phyloP scores from a whole-genome alignment of 345 rosid genomes.

The Corymbia maculata region DNA sequence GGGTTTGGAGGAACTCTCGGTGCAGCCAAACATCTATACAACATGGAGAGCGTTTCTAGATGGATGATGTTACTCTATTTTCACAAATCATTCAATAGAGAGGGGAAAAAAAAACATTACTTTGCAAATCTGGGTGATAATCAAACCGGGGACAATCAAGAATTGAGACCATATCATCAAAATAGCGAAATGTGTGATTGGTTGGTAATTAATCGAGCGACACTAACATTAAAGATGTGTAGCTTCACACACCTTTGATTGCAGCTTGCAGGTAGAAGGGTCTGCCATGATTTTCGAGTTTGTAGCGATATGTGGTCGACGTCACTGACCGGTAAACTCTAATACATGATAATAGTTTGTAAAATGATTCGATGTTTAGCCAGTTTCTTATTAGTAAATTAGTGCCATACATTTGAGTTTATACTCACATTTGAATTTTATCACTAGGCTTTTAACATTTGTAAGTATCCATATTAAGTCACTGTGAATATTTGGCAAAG shows the following conservation, averaged over 20 bases:
- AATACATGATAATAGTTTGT: background rate
- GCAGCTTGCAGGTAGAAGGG: background rate
- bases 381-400: background rate
- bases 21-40: background rate
- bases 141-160: background rate
- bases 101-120: background rate
- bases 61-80: background rate
- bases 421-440: background rate
- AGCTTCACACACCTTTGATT: background rate
- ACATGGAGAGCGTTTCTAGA: background rate
- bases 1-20: constrained; percentile 4
- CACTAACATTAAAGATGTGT: background rate
- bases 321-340: rapidly evolving
- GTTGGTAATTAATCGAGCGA: background rate
- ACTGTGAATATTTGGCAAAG: background rate
- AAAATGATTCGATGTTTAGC: background rate
- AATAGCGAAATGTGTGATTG: background rate
- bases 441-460: background rate
- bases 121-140: background rate
- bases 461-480: background rate
- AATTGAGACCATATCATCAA: background rate
- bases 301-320: background rate
- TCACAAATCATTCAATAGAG: background rate
- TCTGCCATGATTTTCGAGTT: background rate
- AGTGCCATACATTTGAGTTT: background rate